Evolutionary conservation across 2,329 filamentous ascomycete genomes (phyloP).

Genomic region (Phyllosticta citrichinensis): DNA sequence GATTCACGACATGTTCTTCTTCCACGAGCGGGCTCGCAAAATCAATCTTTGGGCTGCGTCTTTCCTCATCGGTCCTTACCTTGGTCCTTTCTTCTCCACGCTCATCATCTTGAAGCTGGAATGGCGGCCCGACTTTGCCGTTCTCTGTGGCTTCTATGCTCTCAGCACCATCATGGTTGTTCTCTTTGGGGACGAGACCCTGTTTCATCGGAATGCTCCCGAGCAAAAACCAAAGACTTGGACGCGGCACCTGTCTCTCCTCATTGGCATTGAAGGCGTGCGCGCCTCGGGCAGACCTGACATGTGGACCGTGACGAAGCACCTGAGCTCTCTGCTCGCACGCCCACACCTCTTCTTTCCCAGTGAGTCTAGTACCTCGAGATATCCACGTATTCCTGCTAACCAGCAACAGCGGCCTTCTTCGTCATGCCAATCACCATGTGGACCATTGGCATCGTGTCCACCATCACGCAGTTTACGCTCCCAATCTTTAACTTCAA

Average conservation of each 20-base stretch:
- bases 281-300: conserved; percentile 2
- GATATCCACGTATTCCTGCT: background rate
- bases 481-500: conserved; percentile 12
- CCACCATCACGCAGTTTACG: conserved; percentile 17
- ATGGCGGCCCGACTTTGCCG: conserved; percentile 13
- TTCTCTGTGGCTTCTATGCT: conserved; percentile 27
- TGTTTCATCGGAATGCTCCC: conserved; percentile 19
- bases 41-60: conserved; percentile 17
- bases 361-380: conserved; percentile 10
- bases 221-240: conserved; percentile 8
- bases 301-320: conserved; percentile 1
- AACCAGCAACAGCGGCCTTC: background rate
- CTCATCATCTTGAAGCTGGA: conserved; percentile 1
- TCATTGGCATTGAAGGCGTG: conserved; percentile 6
- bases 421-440: conserved; percentile 19
- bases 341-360: conserved; percentile 16
- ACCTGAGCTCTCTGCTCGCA: conserved; percentile 11
- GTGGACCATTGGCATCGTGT: conserved; percentile 21
- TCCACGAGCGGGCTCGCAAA: conserved; percentile 27
- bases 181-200: conserved; percentile 25
- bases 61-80: conserved; percentile 19
- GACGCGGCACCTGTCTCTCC: background rate
- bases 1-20: conserved; percentile 30
- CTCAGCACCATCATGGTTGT: conserved; percentile 23
- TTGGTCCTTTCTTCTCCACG: conserved; percentile 21